phyloP scores from a whole-genome alignment of 352 stramenopile species.

The Peronospora farinosa region DNA sequence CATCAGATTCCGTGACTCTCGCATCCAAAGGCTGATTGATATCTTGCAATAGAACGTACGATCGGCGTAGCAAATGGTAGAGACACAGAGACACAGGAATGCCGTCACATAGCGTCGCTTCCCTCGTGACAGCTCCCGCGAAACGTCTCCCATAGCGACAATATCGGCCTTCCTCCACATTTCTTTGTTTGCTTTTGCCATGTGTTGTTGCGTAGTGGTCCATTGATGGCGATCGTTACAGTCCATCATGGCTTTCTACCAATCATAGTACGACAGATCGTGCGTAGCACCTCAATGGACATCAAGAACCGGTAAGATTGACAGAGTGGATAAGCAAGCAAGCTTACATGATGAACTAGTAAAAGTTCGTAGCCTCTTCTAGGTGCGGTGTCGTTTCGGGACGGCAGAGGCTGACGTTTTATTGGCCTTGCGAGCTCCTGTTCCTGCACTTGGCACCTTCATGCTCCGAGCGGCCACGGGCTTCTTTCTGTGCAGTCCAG shows the following conservation, averaged over 20 bases:
- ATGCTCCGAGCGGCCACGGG: slow-evolving; percentile 12
- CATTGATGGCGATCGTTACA: no score
- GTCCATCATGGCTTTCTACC: no score
- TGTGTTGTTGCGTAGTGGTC: background rate
- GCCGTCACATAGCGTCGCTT: slow-evolving; percentile 66
- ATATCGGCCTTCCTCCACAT: slow-evolving; percentile 17
- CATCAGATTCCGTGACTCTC: slow-evolving; percentile 10
- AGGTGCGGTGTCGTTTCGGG: slow-evolving; percentile 31
- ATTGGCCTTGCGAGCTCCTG: slow-evolving; percentile 12
- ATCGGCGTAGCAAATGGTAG: slow-evolving; percentile 82
- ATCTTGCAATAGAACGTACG: slow-evolving; percentile 30
- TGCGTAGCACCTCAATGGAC: slow-evolving; percentile 2
- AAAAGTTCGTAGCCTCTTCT: slow-evolving; percentile 29
- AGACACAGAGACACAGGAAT: slow-evolving; percentile 64
- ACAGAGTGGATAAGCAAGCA: slow-evolving; percentile 13
- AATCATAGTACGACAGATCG: no score
- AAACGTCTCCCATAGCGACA: slow-evolving; percentile 3
- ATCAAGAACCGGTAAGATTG: background rate
- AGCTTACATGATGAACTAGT: slow-evolving; percentile 26
- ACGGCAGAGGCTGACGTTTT: slow-evolving; percentile 26
- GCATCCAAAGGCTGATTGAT: background rate
- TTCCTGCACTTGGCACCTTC: slow-evolving; percentile 11
- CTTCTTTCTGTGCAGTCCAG: slow-evolving; percentile 22
- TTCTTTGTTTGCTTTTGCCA: slow-evolving; percentile 8
- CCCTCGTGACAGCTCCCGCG: slow-evolving; percentile 21